phyloP scores from a whole-genome alignment of 371 early-diverging fungal genomes.

The Mucor sp. region DNA sequence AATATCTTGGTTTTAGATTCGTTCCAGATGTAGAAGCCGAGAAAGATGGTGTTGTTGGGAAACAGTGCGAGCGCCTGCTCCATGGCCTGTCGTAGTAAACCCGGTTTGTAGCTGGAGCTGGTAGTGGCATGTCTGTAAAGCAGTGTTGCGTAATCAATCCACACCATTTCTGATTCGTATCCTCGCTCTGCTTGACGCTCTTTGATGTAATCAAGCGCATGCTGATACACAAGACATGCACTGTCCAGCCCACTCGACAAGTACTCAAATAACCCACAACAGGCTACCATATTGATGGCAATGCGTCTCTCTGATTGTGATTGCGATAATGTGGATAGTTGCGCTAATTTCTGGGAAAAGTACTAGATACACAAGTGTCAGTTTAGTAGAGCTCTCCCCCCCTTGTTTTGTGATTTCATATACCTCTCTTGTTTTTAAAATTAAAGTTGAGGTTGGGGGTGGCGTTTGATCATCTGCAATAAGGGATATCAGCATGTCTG shows the following conservation, averaged over 20 bases:
- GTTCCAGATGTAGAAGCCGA: conserved; percentile 64
- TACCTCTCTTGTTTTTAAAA: conserved; percentile 57
- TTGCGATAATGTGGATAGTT: conserved; percentile 26
- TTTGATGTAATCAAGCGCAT: conserved; percentile 41
- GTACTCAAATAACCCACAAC: conserved; percentile 61
- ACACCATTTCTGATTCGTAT: conserved; percentile 43
- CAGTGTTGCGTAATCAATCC: conserved; percentile 47
- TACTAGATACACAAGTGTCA: conserved; percentile 24
- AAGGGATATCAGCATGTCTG: background rate
- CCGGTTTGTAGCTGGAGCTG: conserved; percentile 48
- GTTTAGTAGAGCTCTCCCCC: background rate
- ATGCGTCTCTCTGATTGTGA: conserved; percentile 32
- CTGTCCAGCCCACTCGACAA: conserved; percentile 50
- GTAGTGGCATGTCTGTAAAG: conserved; percentile 43
- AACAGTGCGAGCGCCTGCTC: conserved; percentile 50
- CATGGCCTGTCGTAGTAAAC: conserved; percentile 49
- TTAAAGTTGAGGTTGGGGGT: conserved; percentile 30
- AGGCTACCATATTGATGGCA: conserved; percentile 43
- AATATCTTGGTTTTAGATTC: conserved; percentile 68
- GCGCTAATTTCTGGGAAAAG: conserved; percentile 31
- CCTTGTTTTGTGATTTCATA: background rate
- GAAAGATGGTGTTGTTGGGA: conserved; percentile 63
- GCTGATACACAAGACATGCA: conserved; percentile 53
- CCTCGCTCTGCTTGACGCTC: conserved; percentile 44
- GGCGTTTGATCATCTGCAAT: conserved; percentile 24